These are phyloP conservation scores for Quercus dentata DNA, from an alignment of 306 rosid genomes.

Conservation along the genomic window DNA sequence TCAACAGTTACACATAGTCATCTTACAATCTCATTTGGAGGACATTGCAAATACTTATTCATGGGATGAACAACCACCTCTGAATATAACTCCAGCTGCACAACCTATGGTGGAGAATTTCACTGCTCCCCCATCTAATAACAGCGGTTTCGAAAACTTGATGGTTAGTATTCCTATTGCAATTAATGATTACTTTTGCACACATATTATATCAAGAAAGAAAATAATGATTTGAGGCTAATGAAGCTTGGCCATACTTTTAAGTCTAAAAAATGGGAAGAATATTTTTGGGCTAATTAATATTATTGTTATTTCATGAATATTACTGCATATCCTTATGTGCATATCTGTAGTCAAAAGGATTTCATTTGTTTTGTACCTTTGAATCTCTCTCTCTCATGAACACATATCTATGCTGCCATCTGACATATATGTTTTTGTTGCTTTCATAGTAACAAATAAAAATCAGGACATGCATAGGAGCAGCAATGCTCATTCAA, in stretches of 20 bases:
- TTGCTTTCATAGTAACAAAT: neutral
- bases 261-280: neutral
- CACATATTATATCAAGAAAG: neutral
- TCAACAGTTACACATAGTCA: constrained; percentile 9
- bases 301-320: neutral
- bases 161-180: constrained; percentile 33
- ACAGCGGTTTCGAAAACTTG: constrained; percentile 9
- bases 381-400: neutral
- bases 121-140: constrained; percentile 14
- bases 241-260: neutral
- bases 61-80: constrained; percentile 10
- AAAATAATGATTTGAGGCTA: neutral
- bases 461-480: neutral
- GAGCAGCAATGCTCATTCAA: neutral
- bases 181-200: neutral
- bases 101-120: constrained; percentile 10
- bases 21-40: constrained; percentile 12
- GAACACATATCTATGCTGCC: neutral
- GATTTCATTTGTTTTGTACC: neutral
- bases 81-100: neutral
- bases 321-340: neutral
- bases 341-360: neutral
- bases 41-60: constrained; percentile 16
- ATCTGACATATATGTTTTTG: too few relatives aligned
- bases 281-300: neutral